Evolutionary conservation across 2,329 filamentous ascomycete genomes (phyloP).

Genomic region (Pleoardoris graminearum): DNA sequence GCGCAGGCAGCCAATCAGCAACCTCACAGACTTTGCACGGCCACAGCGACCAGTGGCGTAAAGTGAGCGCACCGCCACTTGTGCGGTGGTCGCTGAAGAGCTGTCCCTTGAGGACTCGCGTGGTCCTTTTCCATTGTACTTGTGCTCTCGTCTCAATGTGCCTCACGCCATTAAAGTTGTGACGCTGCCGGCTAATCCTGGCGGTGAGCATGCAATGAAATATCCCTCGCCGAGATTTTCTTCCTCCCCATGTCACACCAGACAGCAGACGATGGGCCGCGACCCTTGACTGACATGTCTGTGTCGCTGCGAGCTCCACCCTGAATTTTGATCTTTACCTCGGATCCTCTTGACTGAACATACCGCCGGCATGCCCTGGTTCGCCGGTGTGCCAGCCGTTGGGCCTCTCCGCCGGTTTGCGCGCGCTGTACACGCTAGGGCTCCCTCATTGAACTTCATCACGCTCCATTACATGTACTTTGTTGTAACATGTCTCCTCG

Average conservation of each 20-base stretch:
- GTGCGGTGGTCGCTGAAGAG: constrained; percentile 8
- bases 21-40: background rate
- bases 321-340: background rate
- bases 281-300: background rate
- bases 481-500: constrained; percentile 57
- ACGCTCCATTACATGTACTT: constrained; percentile 71
- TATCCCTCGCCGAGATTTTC: background rate
- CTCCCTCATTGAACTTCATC: constrained; percentile 62
- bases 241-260: background rate
- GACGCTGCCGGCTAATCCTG: background rate
- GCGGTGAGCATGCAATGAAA: constrained; percentile 1
- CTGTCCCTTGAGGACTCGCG: background rate
- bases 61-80: no score
- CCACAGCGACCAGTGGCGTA: no score
- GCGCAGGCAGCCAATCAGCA: no score
- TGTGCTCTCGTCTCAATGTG: no score
- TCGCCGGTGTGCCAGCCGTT: constrained; percentile 11
- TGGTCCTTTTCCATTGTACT: background rate
- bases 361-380: constrained; percentile 1
- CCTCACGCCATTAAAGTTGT: background rate
- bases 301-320: background rate
- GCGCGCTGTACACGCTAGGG: constrained; percentile 17
- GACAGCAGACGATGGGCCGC: background rate
- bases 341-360: background rate
- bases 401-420: constrained; percentile 19